Evolutionary conservation across 495 filamentous ascomycete genomes (phyloP).

Genomic region (Rhypophila decipiens): DNA sequence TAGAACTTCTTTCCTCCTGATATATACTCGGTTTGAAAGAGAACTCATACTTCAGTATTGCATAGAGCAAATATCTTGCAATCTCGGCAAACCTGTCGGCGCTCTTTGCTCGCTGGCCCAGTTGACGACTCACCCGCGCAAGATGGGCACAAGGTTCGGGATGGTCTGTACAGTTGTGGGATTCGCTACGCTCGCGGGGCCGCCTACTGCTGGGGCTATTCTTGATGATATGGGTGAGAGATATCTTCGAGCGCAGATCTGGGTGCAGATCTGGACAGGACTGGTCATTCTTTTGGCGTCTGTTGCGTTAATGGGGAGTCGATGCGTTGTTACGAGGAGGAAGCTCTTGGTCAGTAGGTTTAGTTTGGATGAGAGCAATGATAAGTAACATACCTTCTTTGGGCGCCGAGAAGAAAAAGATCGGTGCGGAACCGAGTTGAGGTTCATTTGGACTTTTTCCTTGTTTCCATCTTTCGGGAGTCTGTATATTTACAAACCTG

Average conservation of each 20-base stretch:
- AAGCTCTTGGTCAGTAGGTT: conserved; percentile 24
- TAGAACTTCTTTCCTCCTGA: too few relatives aligned
- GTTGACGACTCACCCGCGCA: conserved; percentile 30
- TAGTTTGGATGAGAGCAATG: too few relatives aligned
- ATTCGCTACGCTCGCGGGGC: conserved; percentile 37
- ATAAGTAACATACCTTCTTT: too few relatives aligned
- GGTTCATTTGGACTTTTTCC: too few relatives aligned
- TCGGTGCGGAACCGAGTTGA: too few relatives aligned
- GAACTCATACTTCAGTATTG: too few relatives aligned
- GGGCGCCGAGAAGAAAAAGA: too few relatives aligned
- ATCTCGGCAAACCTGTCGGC: too few relatives aligned
- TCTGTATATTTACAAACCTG: too few relatives aligned
- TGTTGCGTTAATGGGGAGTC: conserved; percentile 10
- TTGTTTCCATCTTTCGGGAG: too few relatives aligned
- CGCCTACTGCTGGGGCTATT: conserved; percentile 38
- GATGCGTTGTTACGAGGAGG: conserved; percentile 15
- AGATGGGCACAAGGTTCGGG: conserved; percentile 40
- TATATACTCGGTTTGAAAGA: too few relatives aligned
- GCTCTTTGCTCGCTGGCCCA: conserved; percentile 31
- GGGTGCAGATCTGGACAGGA: conserved; percentile 39
- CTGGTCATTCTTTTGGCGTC: conserved; percentile 24
- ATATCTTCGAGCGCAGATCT: conserved; percentile 36
- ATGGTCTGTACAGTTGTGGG: conserved; percentile 37
- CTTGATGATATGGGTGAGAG: conserved; percentile 29
- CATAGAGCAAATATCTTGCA: too few relatives aligned